Evolutionary conservation across 805 yeast species (phyloP).

Genomic region (Teunomyces pallodes): DNA sequence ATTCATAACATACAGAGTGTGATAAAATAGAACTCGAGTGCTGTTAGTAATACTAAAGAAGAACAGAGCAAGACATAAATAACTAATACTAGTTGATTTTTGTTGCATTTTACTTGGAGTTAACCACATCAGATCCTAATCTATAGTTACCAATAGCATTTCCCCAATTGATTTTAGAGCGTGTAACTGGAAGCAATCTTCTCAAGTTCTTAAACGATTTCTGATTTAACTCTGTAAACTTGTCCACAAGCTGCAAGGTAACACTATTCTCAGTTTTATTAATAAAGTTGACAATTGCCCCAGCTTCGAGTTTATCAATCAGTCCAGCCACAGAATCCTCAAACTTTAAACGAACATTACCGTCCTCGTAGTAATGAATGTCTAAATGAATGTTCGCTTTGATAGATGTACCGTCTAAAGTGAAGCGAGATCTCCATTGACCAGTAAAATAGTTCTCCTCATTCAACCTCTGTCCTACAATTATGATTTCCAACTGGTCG

Average conservation of each 20-base stretch:
- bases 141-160: conserved; percentile 86
- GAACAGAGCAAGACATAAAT: neutral
- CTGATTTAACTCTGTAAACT: conserved; percentile 74
- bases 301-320: conserved; percentile 26
- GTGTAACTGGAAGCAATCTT: conserved; percentile 87
- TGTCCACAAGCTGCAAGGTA: conserved; percentile 57
- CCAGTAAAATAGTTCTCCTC: conserved; percentile 86
- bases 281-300: conserved; percentile 45
- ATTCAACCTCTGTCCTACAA: conserved; percentile 71
- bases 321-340: conserved; percentile 28
- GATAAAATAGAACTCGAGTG: neutral
- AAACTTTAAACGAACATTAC: conserved; percentile 76
- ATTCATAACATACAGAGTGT: neutral
- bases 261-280: conserved; percentile 54
- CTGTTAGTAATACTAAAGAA: neutral
- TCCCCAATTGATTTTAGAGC: conserved; percentile 94
- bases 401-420: conserved; percentile 34
- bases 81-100: neutral
- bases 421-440: conserved; percentile 74
- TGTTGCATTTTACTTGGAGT: conserved; percentile 18
- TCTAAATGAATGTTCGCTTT: conserved; percentile 62
- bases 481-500: conserved; percentile 44
- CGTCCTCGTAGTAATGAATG: conserved; percentile 94
- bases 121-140: conserved; percentile 74
- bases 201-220: conserved; percentile 78